Evolutionary conservation across 805 yeast genomes (phyloP), one percentile per base, ranked within the genome.

Genomic region (Yamadazyma akitaensis): DNA sequence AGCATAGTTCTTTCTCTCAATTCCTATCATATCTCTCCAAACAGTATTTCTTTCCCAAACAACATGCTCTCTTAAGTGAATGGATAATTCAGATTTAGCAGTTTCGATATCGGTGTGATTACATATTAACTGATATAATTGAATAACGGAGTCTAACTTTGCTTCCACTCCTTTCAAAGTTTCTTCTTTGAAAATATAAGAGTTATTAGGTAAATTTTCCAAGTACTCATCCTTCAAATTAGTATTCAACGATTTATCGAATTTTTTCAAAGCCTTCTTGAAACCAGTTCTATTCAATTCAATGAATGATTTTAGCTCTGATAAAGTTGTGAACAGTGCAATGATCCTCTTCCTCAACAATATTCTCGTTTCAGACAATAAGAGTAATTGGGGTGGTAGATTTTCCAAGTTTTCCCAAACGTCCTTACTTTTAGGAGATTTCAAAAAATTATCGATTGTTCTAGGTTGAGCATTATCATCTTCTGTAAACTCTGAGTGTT

Each of bases 1-100:
- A 17, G 88, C 89, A 57, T 90, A 92, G 32, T 38, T 53, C 57
- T 87, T 87, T 55, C 96, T 78, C 62, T 91, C 97, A 53, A 76
- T 60, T 1, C 80, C 80, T 46, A 77, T 72, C 80, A 77, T 75
- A 51, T 76, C 80, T 55, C 77, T 70, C 81, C 81, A 77, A 12
- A 77, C 77, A 0, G 81, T 76, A 50, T 76, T 73, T 58, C 82
- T 63, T 56, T 77, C 81, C 76, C 79, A 77, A 2, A 77, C 80
- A 40, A 77, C 77, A 51, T 76, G 80, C 51, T 77, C 82, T 54
- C 80, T 66, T 47, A 77, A 65, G 51, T 76, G 80, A 2, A 82
- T 74, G 46, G 80, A 79, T 51, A 84, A 65, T 56, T 81, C 86
- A 3, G 73, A 63, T 53, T 68, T 76, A 30, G 82, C 80, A 9